A percentile compares a stretch with the other conserved stretches of the same genome.
Evolutionary conservation across 345 rosid genomes (phyloP).

Genomic region (Anastatica hierochuntica): DNA sequence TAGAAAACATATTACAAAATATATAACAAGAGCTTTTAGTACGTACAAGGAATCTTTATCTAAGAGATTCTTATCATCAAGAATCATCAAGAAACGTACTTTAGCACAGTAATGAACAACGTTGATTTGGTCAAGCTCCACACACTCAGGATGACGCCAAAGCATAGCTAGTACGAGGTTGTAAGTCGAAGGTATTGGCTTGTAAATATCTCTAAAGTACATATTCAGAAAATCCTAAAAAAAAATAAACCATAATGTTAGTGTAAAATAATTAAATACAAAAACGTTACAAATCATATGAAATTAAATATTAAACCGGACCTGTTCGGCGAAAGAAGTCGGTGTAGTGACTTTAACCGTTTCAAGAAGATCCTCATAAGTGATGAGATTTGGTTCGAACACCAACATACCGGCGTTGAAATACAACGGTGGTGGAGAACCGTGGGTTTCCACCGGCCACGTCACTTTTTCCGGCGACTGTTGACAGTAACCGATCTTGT

Average conservation of each 20-base stretch:
- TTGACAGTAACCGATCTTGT: constrained; percentile 84
- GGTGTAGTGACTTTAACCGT: constrained; percentile 45
- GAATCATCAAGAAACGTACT: too few relatives aligned
- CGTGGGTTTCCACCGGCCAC: constrained; percentile 50
- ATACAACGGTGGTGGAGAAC: constrained; percentile 58
- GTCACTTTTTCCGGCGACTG: constrained; percentile 62
- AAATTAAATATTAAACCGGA: too few relatives aligned
- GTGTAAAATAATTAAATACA: too few relatives aligned
- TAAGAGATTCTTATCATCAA: too few relatives aligned
- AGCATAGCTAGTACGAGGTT: constrained; percentile 81
- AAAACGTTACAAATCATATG: too few relatives aligned
- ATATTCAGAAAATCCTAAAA: constrained; percentile 66
- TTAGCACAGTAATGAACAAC: constrained; percentile 80
- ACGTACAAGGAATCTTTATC: too few relatives aligned
- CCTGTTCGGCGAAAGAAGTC: constrained; percentile 88
- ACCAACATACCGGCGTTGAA: constrained; percentile 93
- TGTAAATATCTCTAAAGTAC: constrained; percentile 61
- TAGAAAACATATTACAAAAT: not conserved
- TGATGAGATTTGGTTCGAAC: constrained; percentile 47
- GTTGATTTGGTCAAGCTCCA: constrained; percentile 56
- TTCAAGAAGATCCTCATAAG: constrained; percentile 38
- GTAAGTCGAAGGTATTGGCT: constrained; percentile 52
- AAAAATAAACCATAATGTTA: not conserved
- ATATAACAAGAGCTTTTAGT: too few relatives aligned
- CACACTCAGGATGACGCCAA: constrained; percentile 94